A percentile compares a stretch with the other conserved stretches of the same genome.
These are phyloP conservation scores for Pestalotiopsis sp. DNA, from an alignment of 2,329 filamentous ascomycete species.

Conservation along the genomic window DNA sequence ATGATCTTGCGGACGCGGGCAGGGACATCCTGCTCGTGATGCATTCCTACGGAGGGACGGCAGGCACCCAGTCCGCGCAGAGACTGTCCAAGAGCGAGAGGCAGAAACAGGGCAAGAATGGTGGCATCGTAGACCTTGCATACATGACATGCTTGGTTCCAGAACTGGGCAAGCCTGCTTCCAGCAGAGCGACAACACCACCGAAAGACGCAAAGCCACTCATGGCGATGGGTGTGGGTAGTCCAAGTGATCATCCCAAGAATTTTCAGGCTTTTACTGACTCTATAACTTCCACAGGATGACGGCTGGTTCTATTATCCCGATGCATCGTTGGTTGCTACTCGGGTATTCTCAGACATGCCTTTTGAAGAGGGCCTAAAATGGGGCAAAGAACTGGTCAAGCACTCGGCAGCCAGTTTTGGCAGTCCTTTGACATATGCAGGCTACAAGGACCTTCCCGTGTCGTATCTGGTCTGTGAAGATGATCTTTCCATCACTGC, in stretches of 20 bases:
- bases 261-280: not conserved
- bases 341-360: conserved; percentile 27
- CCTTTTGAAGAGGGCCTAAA: conserved; percentile 24
- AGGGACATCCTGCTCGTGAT: conserved; percentile 25
- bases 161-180: conserved; percentile 24
- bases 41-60: conserved; percentile 30
- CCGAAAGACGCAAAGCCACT: not conserved
- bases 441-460: conserved; percentile 42
- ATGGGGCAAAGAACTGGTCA: conserved; percentile 13
- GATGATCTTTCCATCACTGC: conserved; percentile 34
- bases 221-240: conserved; percentile 12
- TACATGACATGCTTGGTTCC: conserved; percentile 33
- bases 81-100: conserved; percentile 37
- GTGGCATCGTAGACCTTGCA: conserved; percentile 36
- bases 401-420: conserved; percentile 38
- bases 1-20: conserved; percentile 35
- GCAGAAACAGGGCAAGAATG: conserved; percentile 35
- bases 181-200: too few species aligned
- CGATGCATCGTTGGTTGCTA: conserved; percentile 17
- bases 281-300: conserved; percentile 17
- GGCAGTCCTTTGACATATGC: conserved; percentile 35
- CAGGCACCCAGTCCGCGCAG: conserved; percentile 31
- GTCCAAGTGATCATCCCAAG: not conserved
- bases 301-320: conserved; percentile 28
- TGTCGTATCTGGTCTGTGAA: conserved; percentile 41